Base-by-base conservation (phyloP, 192 early-diverging fungal genomes). In the Backusella tuberculispora region DNA sequence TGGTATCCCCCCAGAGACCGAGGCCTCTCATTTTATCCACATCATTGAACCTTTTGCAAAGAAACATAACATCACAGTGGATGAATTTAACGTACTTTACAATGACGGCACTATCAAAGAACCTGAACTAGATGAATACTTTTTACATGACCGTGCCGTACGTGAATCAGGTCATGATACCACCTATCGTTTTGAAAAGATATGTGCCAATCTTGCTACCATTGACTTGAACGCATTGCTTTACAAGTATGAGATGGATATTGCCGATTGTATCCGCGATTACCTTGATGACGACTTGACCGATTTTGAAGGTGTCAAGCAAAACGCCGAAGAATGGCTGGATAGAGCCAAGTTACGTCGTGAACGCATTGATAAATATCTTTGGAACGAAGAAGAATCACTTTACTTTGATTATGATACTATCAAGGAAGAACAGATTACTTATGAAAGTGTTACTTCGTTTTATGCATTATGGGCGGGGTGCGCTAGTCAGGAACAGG, bases 101-200 rank as follows among this genome's bases (percentile, higher is more conserved):
- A 86, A 86, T 24, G 80, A 75, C 17, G 90, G 88, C 0, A 78
- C 88, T 66, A 85, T 97, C 38, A 66, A 80, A 34, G 95, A 95
- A 73, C 93, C 95, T 7, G 91, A 93, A 64, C 84, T 99, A 37
- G 96, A 99, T 83, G 90, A 83, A 53, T 99, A 97, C 84, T 99
- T 99, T 85, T 88, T 96, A 65, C 97, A 99, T 83, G 97, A 99
- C 79, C 90, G 97, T 14, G 97, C 96, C 0, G 96, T 97, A 4
- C 92, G 97, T 68, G 96, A 98, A 83, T 96, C 94, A 21, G 97
- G 96, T 15, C 96, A 99, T 81, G 96, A 99, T 80, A 98, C 96
- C 0, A 93, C 95, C 9, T 98, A 99, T 80, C 87, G 96, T 5
- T 90, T 96, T 46, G 97, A 99, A 76, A 90, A 91, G 41, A 87